Base-by-base conservation (phyloP, 306 rosid species). In the Ormosia semicastrata region DNA sequence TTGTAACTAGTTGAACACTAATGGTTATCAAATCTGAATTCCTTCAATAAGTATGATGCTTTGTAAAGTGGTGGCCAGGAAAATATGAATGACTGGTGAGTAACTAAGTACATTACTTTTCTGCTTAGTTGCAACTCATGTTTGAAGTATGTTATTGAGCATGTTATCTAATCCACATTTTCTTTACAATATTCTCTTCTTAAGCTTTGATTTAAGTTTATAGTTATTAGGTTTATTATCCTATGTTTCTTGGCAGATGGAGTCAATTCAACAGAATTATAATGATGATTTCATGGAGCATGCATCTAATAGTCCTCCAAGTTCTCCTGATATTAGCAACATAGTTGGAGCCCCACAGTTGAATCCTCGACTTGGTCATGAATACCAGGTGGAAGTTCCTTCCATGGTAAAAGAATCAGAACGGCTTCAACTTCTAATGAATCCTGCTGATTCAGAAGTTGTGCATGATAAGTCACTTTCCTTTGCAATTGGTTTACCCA, bases 351-450 rank as follows among this genome's bases (percentile, higher is more conserved):
- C 79, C 15, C 88, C 89, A 12, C 82, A 85, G 41, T 15, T 82
- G 64, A 76, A 34, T 82, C 91, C 93, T 30, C 86, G 90, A 70
- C 62, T 93, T 65, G 97, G 98, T 54, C 82, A 71, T 32, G 89
- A 91, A 72, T 85, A 86, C 80, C 98, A 93, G 80, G 97, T 75
- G 49, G 88, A 80, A 71, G 83, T 90, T 86, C 93, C 91, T 82
- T 34, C 89, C 49, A 11, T 87, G 79, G 44, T 79, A 18, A 66
- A 85, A 33, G 89, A 91, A 79, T 76, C 87, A 62, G 83, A 90
- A 68, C 52, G 3, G 41, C 74, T 69, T 64, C 76, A 85, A 59
- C 85, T 78, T 87, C 74, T 46, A 58, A 66, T 41, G 56, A 82
- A 86, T 81, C 89, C 85, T 36, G 63, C 83, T 71, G 81, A 75